Evolutionary conservation across 108 stramenopile genomes (phyloP).

Genomic region (Fragilariopsis cylindrus): DNA sequence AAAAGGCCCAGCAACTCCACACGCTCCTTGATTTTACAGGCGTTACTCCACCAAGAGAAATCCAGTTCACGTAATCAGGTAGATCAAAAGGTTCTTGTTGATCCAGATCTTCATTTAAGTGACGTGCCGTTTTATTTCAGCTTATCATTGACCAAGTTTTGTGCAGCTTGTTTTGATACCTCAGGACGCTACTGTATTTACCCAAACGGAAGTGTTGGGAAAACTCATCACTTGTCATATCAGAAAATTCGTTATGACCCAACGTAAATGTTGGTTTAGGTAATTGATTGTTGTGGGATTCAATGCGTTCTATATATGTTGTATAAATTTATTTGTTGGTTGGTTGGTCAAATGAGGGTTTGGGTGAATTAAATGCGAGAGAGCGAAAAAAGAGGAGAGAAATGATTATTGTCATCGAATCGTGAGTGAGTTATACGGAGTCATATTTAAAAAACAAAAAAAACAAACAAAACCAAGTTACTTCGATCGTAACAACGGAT

Average conservation of each 20-base stretch:
- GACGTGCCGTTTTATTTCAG: slow-evolving; percentile 25
- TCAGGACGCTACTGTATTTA: slow-evolving; percentile 34
- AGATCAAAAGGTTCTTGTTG: slow-evolving; percentile 32
- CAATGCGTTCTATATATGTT: slow-evolving; percentile 63
- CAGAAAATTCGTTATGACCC: slow-evolving; percentile 92
- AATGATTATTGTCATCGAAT: too few relatives aligned
- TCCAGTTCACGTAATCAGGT: slow-evolving; percentile 85
- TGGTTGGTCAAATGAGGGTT: background rate
- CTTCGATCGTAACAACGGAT: too few relatives aligned
- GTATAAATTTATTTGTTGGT: background rate
- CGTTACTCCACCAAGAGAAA: slow-evolving; percentile 77
- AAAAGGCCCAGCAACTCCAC: slow-evolving; percentile 96
- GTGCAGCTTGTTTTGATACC: slow-evolving; percentile 24
- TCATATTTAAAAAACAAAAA: too few relatives aligned
- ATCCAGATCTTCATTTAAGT: slow-evolving; percentile 11
- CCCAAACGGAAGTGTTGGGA: slow-evolving; percentile 57
- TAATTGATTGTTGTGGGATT: slow-evolving; percentile 80
- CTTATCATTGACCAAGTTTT: slow-evolving; percentile 29
- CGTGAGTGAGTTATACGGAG: too few relatives aligned
- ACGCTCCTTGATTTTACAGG: slow-evolving; percentile 93
- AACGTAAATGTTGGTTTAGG: slow-evolving; percentile 62
- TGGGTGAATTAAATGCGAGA: too few relatives aligned
- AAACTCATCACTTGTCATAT: slow-evolving; percentile 92
- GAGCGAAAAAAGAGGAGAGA: too few relatives aligned
- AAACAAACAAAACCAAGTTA: too few relatives aligned